A percentile compares a stretch with the other conserved stretches of the same genome.
phyloP scores from a whole-genome alignment of 2,329 filamentous ascomycete species.

The Monilinia laxa region DNA sequence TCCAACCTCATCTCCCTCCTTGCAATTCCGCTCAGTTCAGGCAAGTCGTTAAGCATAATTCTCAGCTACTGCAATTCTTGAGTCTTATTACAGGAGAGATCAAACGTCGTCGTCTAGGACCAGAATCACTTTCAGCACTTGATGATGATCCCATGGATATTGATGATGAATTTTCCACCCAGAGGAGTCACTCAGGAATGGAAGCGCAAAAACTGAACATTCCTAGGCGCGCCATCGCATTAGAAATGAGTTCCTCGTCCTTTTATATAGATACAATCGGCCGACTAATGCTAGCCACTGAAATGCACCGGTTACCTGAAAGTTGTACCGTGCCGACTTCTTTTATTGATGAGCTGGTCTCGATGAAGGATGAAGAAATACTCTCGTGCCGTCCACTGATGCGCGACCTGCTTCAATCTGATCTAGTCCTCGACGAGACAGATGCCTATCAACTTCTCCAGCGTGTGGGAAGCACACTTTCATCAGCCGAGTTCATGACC shows the following conservation, averaged over 20 bases:
- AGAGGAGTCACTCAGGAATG: slow-evolving; percentile 50
- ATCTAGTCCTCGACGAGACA: slow-evolving; percentile 51
- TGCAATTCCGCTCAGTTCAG: slow-evolving; percentile 28
- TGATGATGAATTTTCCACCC: slow-evolving; percentile 63
- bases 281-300: slow-evolving; percentile 33
- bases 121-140: slow-evolving; percentile 30
- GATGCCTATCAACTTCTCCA: slow-evolving; percentile 51
- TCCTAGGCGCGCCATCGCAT: slow-evolving; percentile 44
- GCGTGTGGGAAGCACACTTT: slow-evolving; percentile 52
- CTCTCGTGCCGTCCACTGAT: slow-evolving; percentile 52
- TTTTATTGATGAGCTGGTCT: slow-evolving; percentile 53
- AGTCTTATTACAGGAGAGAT: slow-evolving; percentile 30
- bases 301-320: slow-evolving; percentile 29
- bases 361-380: slow-evolving; percentile 53
- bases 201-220: slow-evolving; percentile 41
- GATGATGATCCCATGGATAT: slow-evolving; percentile 62
- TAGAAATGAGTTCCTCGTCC: slow-evolving; percentile 34
- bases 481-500: slow-evolving; percentile 61
- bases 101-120: slow-evolving; percentile 24
- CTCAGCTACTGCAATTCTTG: slow-evolving; percentile 35
- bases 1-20: slow-evolving; percentile 37
- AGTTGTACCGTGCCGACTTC: slow-evolving; percentile 47
- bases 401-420: slow-evolving; percentile 53
- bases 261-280: slow-evolving; percentile 33
- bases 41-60: slow-evolving; percentile 28